Evolutionary conservation across 2,329 filamentous ascomycete genomes (phyloP).

Genomic region (Phoma herbarum): DNA sequence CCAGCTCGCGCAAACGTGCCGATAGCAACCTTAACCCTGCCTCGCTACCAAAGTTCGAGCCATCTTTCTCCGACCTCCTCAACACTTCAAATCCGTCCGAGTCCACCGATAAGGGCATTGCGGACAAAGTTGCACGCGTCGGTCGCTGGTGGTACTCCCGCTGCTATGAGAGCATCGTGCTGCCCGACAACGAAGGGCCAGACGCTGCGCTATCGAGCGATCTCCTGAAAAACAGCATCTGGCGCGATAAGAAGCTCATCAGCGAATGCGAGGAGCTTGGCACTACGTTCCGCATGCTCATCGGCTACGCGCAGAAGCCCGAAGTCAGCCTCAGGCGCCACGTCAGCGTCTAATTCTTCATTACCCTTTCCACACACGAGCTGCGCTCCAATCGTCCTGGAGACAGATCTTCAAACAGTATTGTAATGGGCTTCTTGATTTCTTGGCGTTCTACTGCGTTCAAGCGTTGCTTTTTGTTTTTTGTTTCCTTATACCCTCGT

Average conservation of each 20-base stretch:
- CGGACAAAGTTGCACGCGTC: conserved; percentile 89
- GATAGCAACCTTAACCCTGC: conserved; percentile 20
- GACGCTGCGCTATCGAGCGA: conserved; percentile 45
- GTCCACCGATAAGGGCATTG: conserved; percentile 81
- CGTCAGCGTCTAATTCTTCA: conserved; percentile 54
- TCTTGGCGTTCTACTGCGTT: conserved; percentile 44
- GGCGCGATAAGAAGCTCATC: conserved; percentile 77
- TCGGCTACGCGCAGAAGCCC: conserved; percentile 89
- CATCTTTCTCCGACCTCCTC: conserved; percentile 51
- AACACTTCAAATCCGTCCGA: conserved; percentile 44
- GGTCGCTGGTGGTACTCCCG: conserved; percentile 96
- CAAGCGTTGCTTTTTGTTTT: conserved; percentile 37
- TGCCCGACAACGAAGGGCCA: conserved; percentile 47
- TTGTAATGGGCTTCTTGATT: conserved; percentile 27
- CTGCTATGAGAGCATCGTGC: conserved; percentile 80
- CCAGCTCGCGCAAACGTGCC: conserved; percentile 29
- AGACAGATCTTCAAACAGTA: conserved; percentile 27
- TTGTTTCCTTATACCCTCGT: conserved; percentile 48
- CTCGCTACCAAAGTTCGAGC: conserved; percentile 41
- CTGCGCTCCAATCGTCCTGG: conserved; percentile 46
- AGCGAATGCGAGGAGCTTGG: conserved; percentile 86
- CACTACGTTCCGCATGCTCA: conserved; percentile 88
- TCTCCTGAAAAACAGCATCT: conserved; percentile 71
- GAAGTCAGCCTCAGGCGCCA: conserved; percentile 57
- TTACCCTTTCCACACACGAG: conserved; percentile 31